These are phyloP conservation scores for Exophiala viscosa DNA, from an alignment of 2,329 filamentous ascomycete species.

Conservation along the genomic window DNA sequence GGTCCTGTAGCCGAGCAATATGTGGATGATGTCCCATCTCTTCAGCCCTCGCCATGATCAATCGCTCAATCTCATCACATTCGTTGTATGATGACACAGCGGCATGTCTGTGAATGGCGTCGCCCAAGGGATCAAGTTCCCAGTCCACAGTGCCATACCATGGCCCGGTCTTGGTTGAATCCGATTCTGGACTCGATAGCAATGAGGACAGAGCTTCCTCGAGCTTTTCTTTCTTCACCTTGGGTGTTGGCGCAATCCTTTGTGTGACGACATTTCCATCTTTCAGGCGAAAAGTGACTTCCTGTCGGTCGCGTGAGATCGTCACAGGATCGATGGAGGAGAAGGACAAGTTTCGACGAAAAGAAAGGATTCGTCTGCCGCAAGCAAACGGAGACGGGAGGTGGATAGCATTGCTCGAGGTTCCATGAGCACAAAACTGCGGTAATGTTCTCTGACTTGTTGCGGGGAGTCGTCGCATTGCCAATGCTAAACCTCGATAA, in stretches of 20 bases:
- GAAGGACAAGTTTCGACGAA: slow-evolving; percentile 1
- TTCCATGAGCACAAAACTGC: not conserved
- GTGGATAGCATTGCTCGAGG: too few relatives aligned
- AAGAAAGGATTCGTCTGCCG: not conserved
- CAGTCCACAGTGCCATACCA: slow-evolving; percentile 15
- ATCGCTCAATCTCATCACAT: slow-evolving; percentile 3
- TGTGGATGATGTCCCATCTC: slow-evolving; percentile 28
- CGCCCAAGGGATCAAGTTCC: slow-evolving; percentile 24
- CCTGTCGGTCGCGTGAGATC: slow-evolving; percentile 14
- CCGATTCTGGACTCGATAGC: slow-evolving; percentile 3
- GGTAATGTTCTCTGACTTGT: too few relatives aligned
- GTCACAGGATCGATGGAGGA: slow-evolving; percentile 9
- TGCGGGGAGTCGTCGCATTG: too few relatives aligned
- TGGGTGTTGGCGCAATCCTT: slow-evolving; percentile 16
- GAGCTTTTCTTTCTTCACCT: slow-evolving; percentile 16
- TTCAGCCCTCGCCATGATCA: slow-evolving; percentile 17
- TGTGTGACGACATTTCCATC: slow-evolving; percentile 10
- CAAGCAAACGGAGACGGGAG: not conserved
- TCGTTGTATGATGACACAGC: slow-evolving; percentile 10
- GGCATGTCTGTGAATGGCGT: slow-evolving; percentile 24
- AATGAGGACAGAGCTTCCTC: slow-evolving; percentile 7
- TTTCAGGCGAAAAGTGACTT: slow-evolving; percentile 10
- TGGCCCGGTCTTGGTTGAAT: not conserved
- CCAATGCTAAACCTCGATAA: too few relatives aligned
- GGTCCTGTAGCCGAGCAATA: slow-evolving; percentile 11